These are phyloP conservation scores for Diaporthe humulicola DNA, from an alignment of 2,329 filamentous ascomycete genomes.

Conservation along the genomic window DNA sequence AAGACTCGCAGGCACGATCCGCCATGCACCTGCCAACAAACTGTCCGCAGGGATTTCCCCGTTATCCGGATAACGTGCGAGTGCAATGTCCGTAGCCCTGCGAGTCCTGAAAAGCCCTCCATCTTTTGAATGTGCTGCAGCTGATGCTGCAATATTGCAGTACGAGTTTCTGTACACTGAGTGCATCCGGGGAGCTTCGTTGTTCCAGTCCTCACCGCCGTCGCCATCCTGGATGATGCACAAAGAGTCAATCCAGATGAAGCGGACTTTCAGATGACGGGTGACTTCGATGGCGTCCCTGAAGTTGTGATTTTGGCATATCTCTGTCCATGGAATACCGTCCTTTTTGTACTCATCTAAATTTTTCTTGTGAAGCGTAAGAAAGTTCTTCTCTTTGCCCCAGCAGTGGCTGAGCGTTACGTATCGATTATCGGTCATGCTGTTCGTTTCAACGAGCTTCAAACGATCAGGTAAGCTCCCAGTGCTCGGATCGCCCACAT, in stretches of 20 bases:
- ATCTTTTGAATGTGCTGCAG: conserved; percentile 22
- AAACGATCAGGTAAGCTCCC: neutral
- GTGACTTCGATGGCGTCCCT: conserved; percentile 34
- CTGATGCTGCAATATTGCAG: conserved; percentile 41
- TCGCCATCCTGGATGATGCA: conserved; percentile 22
- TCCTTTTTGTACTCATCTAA: neutral
- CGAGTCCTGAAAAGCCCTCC: neutral
- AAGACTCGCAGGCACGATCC: conserved; percentile 8
- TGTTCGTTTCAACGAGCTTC: neutral
- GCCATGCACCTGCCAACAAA: conserved; percentile 22
- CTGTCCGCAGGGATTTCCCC: neutral
- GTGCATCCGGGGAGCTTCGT: conserved; percentile 35
- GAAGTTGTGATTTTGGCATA: conserved; percentile 27
- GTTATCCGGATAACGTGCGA: neutral
- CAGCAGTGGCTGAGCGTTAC: neutral
- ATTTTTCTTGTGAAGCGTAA: neutral
- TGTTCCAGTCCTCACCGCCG: neutral
- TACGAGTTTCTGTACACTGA: conserved; percentile 38
- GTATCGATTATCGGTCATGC: neutral
- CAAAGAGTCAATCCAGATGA: conserved; percentile 38
- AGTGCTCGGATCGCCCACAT: neutral
- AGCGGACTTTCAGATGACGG: conserved; percentile 2
- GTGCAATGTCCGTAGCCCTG: conserved; percentile 16
- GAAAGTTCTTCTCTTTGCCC: neutral
- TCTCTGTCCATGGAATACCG: neutral